A percentile compares a stretch with the other conserved stretches of the same genome.
These are phyloP conservation scores for Pseudogymnoascus sp. DNA, from an alignment of 2,329 filamentous ascomycete genomes.

Conservation along the genomic window DNA sequence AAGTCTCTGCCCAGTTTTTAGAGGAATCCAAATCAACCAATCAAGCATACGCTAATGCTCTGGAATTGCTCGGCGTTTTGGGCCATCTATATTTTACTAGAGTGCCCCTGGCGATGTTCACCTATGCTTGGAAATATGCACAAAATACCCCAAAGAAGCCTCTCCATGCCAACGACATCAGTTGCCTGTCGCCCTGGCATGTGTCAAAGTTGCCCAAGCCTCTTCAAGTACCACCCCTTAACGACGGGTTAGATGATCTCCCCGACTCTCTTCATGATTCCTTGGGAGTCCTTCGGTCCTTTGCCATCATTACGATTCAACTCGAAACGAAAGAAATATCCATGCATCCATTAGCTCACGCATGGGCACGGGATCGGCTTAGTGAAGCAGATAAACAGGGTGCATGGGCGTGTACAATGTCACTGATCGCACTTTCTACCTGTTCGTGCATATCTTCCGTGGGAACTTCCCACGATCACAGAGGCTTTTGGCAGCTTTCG, in stretches of 20 bases:
- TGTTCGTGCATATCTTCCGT: not conserved
- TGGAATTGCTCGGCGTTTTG: slow-evolving; percentile 13
- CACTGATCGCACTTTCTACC: not conserved
- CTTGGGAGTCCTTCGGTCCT: slow-evolving; percentile 7
- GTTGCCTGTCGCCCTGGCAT: slow-evolving; percentile 1
- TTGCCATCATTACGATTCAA: slow-evolving; percentile 13
- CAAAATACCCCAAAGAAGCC: not conserved
- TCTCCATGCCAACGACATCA: not conserved
- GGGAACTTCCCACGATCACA: not conserved
- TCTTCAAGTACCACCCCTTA: not conserved
- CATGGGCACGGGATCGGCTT: slow-evolving; percentile 18
- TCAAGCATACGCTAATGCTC: slow-evolving; percentile 8
- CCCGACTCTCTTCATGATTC: slow-evolving; percentile 6
- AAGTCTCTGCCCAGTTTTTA: slow-evolving; percentile 13
- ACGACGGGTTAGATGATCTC: not conserved
- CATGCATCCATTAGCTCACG: slow-evolving; percentile 19
- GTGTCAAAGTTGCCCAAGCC: not conserved
- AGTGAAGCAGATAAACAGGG: not conserved
- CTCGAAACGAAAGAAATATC: slow-evolving; percentile 10
- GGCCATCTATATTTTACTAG: slow-evolving; percentile 9
- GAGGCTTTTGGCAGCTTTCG: not conserved
- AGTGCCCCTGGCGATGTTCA: slow-evolving; percentile 11
- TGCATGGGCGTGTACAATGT: not conserved
- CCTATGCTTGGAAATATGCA: not conserved
- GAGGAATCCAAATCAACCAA: not conserved